Evolutionary conservation across 2,329 filamentous ascomycete species (phyloP).

Genomic region (Ceratocystis cubensis): DNA sequence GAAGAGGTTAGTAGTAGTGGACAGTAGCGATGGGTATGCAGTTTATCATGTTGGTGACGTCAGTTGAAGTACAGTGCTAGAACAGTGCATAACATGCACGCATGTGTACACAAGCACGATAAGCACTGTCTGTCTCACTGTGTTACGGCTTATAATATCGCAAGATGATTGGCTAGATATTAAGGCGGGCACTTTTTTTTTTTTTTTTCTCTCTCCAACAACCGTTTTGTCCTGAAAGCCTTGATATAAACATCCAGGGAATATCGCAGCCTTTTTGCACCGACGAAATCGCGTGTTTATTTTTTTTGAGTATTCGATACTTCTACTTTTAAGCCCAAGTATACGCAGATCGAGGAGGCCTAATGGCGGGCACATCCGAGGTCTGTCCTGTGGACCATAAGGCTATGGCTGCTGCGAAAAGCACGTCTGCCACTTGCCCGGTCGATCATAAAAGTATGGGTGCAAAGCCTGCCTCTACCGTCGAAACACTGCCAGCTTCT

Average conservation of each 20-base stretch:
- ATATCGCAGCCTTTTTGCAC: background rate
- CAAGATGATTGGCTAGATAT: conserved; percentile 7
- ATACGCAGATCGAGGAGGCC: background rate
- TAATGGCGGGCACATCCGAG: conserved; percentile 11
- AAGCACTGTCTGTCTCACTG: background rate
- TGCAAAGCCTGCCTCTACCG: background rate
- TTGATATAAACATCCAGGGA: background rate
- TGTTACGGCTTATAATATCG: background rate
- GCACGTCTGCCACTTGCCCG: conserved; percentile 15
- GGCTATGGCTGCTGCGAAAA: conserved; percentile 15
- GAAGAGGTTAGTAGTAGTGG: background rate
- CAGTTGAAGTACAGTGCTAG: background rate
- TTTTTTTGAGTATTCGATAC: too few species aligned
- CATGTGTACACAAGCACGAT: background rate
- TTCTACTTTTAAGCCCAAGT: background rate
- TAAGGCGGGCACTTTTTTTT: background rate
- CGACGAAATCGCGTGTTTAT: background rate
- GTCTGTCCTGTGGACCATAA: conserved; percentile 22
- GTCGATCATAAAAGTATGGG: background rate
- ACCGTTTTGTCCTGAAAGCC: background rate
- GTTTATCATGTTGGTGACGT: background rate
- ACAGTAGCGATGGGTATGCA: background rate
- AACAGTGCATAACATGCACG: background rate
- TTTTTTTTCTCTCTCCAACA: background rate
- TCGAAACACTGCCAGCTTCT: conserved; percentile 9